Evolutionary conservation across 306 rosid species (phyloP), one percentile per base, ranked within the genome.

Genomic region (Fagus crenata): DNA sequence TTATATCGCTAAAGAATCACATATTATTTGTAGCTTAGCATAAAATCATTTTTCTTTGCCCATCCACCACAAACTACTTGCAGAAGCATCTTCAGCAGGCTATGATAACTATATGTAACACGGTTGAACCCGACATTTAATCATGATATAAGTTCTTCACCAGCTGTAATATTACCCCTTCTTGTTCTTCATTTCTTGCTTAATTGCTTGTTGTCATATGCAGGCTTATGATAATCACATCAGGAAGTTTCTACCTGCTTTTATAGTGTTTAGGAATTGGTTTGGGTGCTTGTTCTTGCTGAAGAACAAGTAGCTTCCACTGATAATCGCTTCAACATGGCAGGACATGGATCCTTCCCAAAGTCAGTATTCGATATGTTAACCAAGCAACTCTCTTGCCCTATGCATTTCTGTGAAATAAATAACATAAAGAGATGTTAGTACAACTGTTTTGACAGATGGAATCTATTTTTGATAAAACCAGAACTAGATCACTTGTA

Each of bases 261-360:
- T 75, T 53, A 46, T 36, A 46, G 46, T 72, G 36, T 46, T 32
- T 69, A 70, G 40, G 79, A 82, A 82, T 71, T 49, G 64, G 67
- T 36, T 49, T 73, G 22, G 32, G 58, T 33, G 18, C 76, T 73
- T 43, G 78, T 79, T 78, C 69, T 82, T 54, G 75, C 49, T 7
- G 61, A 33, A 56, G 84, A 77, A 77, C 89, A 85, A 46, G 64
- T 53, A 42, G 82, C 87, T 71, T 83, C 87, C 18, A 77, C 85
- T 43, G 84, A 73, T 40, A 82, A 67, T 42, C 80, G 86, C 75
- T 86, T 83, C 43, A 80, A 80, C 49, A 36, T 73, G 17, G 73
- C 73, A 1, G 85, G 85, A 76, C 86, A 86, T 60, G 89, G 89
- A 69, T 86, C 86, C 33, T 60, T 55, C 63, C 84, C 85, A 7